Base-by-base conservation (phyloP, 2,329 filamentous ascomycete species). In the Periconia macrospinosa region DNA sequence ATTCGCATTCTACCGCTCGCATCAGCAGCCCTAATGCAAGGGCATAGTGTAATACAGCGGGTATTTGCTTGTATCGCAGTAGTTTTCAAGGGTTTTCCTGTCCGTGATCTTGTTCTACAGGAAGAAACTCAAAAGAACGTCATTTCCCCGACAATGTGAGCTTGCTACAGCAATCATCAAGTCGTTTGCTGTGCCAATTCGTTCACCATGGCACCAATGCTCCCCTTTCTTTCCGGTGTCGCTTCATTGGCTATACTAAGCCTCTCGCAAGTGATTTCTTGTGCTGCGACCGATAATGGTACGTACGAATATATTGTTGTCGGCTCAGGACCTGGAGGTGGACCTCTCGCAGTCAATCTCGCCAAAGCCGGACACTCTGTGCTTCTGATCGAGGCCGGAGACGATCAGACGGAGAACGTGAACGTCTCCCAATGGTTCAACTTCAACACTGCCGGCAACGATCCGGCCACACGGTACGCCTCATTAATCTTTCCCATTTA, bases 241-340 rank as follows among this genome's bases (percentile, higher is more conserved):
- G 37, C 50, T n/a, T 52, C 44, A 30, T 19, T 62, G 13, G 47
- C 56, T 3, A 47, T 54, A 3, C 35, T 57, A 15, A 47, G 56
- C 18, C n/a, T 59, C 14, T 55, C 57, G 6, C 50, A 43, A 17
- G 46, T 54, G 40, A 51, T 57, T 30, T 48, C 53, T 15, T 37
- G 33, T 13, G 47, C 54, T 18, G 47, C 54, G 7, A 52, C 53
- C 18, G 49, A 58, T 20, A 61, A 62, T 45, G 59, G 58, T 19
- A 65, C 64, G 14, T 86, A 86, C 61, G 84, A 87, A 53, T 86
- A 85, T 69, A 75, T 86, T 40, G 78, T 86, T 15, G 81, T 86
- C 33, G 84, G 60, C n/a, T 58, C 59, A 41, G 55, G 60, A 10
- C 57, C 60, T 17, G 57, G 60, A n/a, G 55, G 59, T 14, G 50